Evolutionary conservation across 805 yeast species (phyloP), one percentile per base, ranked within the genome.

Genomic region (Brettanomyces anomalus): DNA sequence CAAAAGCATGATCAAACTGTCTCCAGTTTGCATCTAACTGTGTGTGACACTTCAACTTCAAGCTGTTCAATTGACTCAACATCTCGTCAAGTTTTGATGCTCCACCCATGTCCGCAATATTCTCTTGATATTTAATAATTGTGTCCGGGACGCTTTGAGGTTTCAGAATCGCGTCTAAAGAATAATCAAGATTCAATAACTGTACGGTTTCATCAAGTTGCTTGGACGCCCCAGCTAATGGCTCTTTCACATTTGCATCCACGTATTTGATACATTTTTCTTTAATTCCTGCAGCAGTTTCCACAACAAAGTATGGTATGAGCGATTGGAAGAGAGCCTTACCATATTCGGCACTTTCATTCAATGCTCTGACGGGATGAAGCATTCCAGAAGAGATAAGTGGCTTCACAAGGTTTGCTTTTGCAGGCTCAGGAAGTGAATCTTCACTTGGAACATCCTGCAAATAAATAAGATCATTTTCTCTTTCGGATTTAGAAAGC

Each of bases 381-480:
- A 53, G 56, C 0, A 75, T 61, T 3, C 62, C 63, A 34, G 62
- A 48, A 0, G 76, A 63, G 6, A 53, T 33, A 5, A 57, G 20
- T 13, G 53, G 50, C 41, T 74, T 74, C 2, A 81, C 86, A 70
- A 83, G 76, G 4, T 72, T 58, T 0, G 78, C 79, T 2, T 72
- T 72, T 2, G 61, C 54, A 3, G 79, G 64, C 0, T 65, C 52
- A 0, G 74, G 65, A 2, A 78, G 50, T 2, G 67, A 64, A 0
- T 54, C 45, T 6, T 49, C 53, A 1, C 47, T 50, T 0, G 95
- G 94, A 0, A 86, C 78, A 2, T 66, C 62, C 45, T 83, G 80
- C 33, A 85, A 61, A 58, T 86, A 85, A 5, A 89, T 79, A 51
- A 87, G 66, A 53, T 87, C 89, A 56, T 88, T 88, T 49, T 88